Conservation (phyloP, 2,329 filamentous ascomycete genomes). For the Pezicula carpinea region DNA sequence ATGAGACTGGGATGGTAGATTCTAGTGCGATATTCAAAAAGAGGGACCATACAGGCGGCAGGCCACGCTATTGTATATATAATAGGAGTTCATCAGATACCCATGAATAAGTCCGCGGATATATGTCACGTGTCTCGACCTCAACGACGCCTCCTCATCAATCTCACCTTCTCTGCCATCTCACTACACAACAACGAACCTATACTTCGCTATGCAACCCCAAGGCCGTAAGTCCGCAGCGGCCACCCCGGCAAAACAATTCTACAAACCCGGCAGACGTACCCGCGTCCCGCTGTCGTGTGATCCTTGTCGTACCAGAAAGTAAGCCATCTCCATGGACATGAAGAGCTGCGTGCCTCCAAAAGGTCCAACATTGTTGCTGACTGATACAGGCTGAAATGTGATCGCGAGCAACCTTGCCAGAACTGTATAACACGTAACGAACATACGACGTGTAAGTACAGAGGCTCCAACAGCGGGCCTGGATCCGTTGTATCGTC, state of each 20-base stretch:
- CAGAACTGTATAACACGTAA: conserved; percentile 24
- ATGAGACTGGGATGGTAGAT: not conserved
- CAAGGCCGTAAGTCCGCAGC: not conserved
- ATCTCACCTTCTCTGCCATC: not conserved
- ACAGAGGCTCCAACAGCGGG: conserved; percentile 15
- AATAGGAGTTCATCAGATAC: not conserved
- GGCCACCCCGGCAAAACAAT: not conserved
- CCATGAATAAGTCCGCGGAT: too few relatives aligned
- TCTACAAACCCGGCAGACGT: conserved; percentile 5
- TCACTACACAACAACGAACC: not conserved
- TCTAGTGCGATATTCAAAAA: not conserved
- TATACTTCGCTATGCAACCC: not conserved
- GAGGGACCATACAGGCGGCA: not conserved
- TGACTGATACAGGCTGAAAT: conserved; percentile 20
- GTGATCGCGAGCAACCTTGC: conserved; percentile 26
- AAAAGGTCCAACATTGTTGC: too few relatives aligned
- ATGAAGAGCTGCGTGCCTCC: not conserved
- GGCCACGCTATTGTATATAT: not conserved
- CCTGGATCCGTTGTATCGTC: not conserved
- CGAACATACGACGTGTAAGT: conserved; percentile 18
- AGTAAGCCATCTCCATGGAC: conserved; percentile 2
- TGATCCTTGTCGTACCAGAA: conserved; percentile 9
- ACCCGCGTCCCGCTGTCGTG: conserved; percentile 6
- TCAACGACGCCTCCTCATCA: not conserved
- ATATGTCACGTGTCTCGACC: too few relatives aligned